Conservation (phyloP, 2,329 filamentous ascomycete genomes). For the Fusarium dlaminii region DNA sequence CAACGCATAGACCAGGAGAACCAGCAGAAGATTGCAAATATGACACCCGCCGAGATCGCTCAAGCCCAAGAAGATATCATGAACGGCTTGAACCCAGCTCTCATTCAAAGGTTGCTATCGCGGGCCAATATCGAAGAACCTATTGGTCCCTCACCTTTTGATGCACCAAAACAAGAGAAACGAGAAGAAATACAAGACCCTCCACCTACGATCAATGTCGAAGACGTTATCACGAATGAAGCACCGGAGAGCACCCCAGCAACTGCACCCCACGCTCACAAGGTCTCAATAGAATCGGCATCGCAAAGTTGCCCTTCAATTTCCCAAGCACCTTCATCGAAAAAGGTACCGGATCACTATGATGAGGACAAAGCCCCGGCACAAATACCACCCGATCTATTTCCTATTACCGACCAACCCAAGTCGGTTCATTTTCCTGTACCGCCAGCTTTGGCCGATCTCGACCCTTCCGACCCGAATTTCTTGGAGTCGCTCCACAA, state of each 20-base stretch:
- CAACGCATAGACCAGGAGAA: constrained; percentile 86
- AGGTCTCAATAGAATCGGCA: not conserved
- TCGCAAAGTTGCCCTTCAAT: not conserved
- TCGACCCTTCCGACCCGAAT: constrained; percentile 83
- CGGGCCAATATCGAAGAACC: constrained; percentile 79
- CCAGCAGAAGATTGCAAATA: constrained; percentile 73
- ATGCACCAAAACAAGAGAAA: constrained; percentile 42
- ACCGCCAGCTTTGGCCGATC: constrained; percentile 67
- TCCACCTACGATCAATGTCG: constrained; percentile 49
- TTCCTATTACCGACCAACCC: constrained; percentile 52
- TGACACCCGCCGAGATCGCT: constrained; percentile 85
- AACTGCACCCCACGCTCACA: not conserved
- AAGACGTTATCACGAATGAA: constrained; percentile 43
- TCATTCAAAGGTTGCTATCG: constrained; percentile 80
- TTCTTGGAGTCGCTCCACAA: constrained; percentile 87
- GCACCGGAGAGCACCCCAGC: not conserved
- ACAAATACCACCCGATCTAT: constrained; percentile 54
- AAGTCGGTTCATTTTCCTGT: constrained; percentile 70
- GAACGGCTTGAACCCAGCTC: constrained; percentile 74
- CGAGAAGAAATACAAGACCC: constrained; percentile 5
- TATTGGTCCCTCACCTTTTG: constrained; percentile 55
- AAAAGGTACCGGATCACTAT: constrained; percentile 47
- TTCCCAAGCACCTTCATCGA: constrained; percentile 17
- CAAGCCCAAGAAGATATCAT: constrained; percentile 84
- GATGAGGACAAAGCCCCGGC: constrained; percentile 56